Conservation (phyloP, 2,329 filamentous ascomycete species). For the Beauveria brongniartii region DNA sequence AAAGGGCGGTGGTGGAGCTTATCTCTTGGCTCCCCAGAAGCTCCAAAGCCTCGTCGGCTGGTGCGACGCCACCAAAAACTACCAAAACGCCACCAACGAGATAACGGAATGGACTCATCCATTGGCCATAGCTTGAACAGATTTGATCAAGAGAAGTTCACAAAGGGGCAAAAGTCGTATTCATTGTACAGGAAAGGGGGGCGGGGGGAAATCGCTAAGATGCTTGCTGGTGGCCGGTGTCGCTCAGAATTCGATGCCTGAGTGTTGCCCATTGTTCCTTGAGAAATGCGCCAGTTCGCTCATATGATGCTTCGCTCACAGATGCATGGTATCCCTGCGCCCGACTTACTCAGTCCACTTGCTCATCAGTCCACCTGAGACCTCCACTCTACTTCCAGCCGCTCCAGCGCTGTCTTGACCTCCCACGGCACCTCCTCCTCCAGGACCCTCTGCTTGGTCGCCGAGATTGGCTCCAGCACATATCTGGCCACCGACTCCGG, state of each 20-base stretch:
- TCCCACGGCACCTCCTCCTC: constrained; percentile 42
- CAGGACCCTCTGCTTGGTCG: constrained; percentile 41
- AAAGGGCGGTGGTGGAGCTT: constrained; percentile 2
- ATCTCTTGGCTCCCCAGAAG: constrained; percentile 11
- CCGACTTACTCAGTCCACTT: no score
- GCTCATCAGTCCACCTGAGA: constrained; percentile 12
- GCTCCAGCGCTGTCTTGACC: constrained; percentile 41
- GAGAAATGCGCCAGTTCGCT: not conserved
- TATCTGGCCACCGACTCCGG: constrained; percentile 62
- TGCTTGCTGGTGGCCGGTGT: not conserved
- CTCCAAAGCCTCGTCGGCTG: not conserved
- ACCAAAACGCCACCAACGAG: constrained; percentile 8
- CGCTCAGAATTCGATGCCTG: not conserved
- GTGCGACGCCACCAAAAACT: constrained; percentile 3
- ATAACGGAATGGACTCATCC: not conserved
- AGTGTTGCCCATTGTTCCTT: not conserved
- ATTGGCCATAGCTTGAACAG: not conserved
- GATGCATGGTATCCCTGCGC: not conserved
- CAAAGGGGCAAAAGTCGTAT: not conserved
- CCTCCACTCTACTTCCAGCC: constrained; percentile 35
- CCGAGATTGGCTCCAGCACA: constrained; percentile 63
- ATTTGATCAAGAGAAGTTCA: not conserved
- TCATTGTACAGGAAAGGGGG: not conserved
- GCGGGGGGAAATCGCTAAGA: not conserved
- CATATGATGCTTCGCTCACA: not conserved